These are phyloP conservation scores for Phytophthora vignae DNA, from an alignment of 352 stramenopile species.

Conservation along the genomic window DNA sequence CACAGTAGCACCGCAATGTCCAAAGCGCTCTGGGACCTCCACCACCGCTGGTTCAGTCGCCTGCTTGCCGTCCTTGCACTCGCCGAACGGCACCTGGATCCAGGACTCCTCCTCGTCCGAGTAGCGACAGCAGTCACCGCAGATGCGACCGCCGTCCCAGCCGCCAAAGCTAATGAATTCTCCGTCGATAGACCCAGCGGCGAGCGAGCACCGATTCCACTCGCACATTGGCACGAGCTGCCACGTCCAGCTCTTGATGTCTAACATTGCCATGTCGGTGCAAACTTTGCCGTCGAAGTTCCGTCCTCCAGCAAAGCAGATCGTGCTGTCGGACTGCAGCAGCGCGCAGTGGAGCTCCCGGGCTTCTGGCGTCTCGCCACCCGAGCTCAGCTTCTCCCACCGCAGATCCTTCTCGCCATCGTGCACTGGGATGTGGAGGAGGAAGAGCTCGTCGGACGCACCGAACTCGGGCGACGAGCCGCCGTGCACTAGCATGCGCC, in stretches of 20 bases:
- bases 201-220: slow-evolving; percentile 65
- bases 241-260: slow-evolving; percentile 52
- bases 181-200: slow-evolving; percentile 34
- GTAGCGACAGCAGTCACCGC: slow-evolving; percentile 56
- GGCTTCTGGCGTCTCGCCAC: background rate
- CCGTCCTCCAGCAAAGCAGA: slow-evolving; percentile 62
- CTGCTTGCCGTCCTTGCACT: slow-evolving; percentile 4
- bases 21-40: slow-evolving; percentile 44
- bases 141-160: slow-evolving; percentile 59
- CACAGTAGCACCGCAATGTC: slow-evolving; percentile 45
- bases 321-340: slow-evolving; percentile 16
- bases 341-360: slow-evolving; percentile 60
- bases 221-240: slow-evolving; percentile 61
- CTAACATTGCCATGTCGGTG: slow-evolving; percentile 48
- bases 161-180: slow-evolving; percentile 61
- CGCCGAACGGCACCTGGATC: slow-evolving; percentile 21
- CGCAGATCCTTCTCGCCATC: background rate
- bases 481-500: slow-evolving; percentile 61
- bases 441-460: slow-evolving; percentile 58
- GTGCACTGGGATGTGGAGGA: slow-evolving; percentile 43
- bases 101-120: slow-evolving; percentile 56
- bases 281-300: slow-evolving; percentile 63
- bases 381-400: slow-evolving; percentile 39
- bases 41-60: background rate
- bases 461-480: slow-evolving; percentile 68